Conservation (phyloP, 257 asterid genomes). For the Osmanthus fragrans region DNA sequence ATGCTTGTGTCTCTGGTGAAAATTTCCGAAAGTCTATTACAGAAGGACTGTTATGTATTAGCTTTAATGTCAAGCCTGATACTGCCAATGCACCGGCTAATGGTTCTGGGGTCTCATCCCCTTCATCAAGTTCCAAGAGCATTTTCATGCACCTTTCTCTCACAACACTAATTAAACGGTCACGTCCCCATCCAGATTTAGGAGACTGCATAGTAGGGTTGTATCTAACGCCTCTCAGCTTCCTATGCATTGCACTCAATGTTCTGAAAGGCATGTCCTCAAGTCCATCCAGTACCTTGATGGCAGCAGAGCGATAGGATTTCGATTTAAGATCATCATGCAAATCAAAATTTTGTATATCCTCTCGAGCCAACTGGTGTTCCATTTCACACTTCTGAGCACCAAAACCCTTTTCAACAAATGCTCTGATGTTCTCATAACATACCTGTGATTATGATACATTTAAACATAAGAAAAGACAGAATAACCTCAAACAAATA, state of each 20-base stretch:
- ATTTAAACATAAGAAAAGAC: not conserved
- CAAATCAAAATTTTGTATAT: slow-evolving; percentile 31
- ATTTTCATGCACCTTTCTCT: slow-evolving; percentile 45
- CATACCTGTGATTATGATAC: slow-evolving; percentile 43
- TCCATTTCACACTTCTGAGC: slow-evolving; percentile 27
- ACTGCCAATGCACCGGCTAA: slow-evolving; percentile 70
- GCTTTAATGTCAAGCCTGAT: slow-evolving; percentile 62
- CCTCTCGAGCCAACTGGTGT: slow-evolving; percentile 26
- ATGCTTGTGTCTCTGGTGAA: slow-evolving; percentile 62
- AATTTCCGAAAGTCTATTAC: slow-evolving; percentile 46
- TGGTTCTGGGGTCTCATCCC: slow-evolving; percentile 45
- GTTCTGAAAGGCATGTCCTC: slow-evolving; percentile 46
- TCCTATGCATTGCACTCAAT: slow-evolving; percentile 64
- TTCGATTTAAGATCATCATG: slow-evolving; percentile 31
- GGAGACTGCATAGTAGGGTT: slow-evolving; percentile 33
- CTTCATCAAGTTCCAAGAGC: slow-evolving; percentile 45
- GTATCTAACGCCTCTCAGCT: slow-evolving; percentile 44
- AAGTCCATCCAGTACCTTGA: slow-evolving; percentile 51
- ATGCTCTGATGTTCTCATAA: slow-evolving; percentile 52
- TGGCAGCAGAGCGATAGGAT: slow-evolving; percentile 54
- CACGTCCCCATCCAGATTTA: slow-evolving; percentile 26
- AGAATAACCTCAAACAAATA: slow-evolving; percentile 10
- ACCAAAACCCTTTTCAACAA: slow-evolving; percentile 56
- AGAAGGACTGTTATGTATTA: slow-evolving; percentile 36
- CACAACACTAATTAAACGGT: slow-evolving; percentile 26